Evolutionary conservation across 2,329 filamentous ascomycete species (phyloP).

Genomic region (Cladosporium sp.): DNA sequence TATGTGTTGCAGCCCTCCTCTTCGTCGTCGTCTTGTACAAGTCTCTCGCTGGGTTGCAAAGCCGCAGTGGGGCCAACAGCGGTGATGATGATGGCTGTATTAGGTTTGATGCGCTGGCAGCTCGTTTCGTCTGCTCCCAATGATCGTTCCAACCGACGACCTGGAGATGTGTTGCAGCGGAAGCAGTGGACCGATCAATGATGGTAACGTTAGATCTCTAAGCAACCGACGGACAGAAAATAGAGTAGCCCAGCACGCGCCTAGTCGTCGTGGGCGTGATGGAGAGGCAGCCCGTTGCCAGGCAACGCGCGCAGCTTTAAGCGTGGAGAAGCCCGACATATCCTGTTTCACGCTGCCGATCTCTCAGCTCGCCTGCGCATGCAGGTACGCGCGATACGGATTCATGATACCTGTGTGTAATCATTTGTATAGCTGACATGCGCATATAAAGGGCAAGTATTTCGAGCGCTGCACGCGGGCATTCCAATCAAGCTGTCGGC

Average conservation of each 20-base stretch:
- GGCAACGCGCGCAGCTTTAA: neutral
- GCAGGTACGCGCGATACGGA: neutral
- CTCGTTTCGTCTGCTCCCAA: neutral
- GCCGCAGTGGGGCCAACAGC: neutral
- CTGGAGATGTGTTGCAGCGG: neutral
- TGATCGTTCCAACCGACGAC: neutral
- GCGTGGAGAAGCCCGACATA: neutral
- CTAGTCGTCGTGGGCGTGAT: neutral
- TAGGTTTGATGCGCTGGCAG: slow-evolving; percentile 4
- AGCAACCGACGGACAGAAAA: neutral
- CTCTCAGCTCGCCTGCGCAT: neutral
- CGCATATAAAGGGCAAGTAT: too few species aligned
- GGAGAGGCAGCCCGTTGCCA: neutral
- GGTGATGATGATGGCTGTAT: neutral
- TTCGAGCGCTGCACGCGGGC: neutral
- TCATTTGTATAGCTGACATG: neutral
- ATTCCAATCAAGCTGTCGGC: slow-evolving; percentile 1
- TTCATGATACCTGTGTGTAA: neutral
- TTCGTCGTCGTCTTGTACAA: slow-evolving; percentile 2
- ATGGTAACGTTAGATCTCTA: slow-evolving; percentile 2
- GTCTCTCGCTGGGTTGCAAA: neutral
- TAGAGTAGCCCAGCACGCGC: neutral
- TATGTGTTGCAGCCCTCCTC: neutral
- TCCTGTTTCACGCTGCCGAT: neutral
- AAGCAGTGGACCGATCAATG: neutral